Base-by-base conservation (phyloP, 768 basidiomycete species). In the Xerocomus spinulosus region DNA sequence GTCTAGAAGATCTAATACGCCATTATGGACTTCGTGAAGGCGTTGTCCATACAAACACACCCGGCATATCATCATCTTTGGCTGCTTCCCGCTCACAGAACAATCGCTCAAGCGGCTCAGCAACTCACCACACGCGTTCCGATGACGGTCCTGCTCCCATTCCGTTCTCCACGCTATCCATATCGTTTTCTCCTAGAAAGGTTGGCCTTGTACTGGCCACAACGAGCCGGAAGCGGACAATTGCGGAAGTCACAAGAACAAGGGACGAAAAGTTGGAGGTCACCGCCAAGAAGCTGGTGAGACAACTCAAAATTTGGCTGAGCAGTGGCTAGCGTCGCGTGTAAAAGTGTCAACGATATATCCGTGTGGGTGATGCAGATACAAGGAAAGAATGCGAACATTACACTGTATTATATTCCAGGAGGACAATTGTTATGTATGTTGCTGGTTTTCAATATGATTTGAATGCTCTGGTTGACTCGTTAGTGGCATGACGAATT, bases 1-100 rank as follows among this genome's bases (percentile, higher is more conserved):
- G 89, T 18, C 61, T 85, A n/a, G 89, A 92, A 64, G 89, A 92
- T 61, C 73, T 92, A 30, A 73, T 90, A 12, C 61, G 70, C 23
- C 48, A 62, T 29, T 70, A 73, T 42, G 78, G 77, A 28, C 48
- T 67, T 5, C 68, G 71, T 4, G 67, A 68, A 15, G 73, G 70
- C 18, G 60, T 72, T 35, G 59, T 73, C 6, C 52, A 56, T 24
- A 42, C 43, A 21, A 48, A 48, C 25, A 26, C 44, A 4, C 42
- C 50, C 9, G 38, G 46, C 8, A 23, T 30, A 32, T 36, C 44
- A 13, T 29, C 60, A 29, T 39, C 51, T 3, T 37, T 53, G 2
- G 12, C 42, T 13, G n/a, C 34, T 17, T 28, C 51, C 10, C 23
- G 18, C 0, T 45, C 52, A n/a, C 53, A 24, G n/a, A 38, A 23